Conservation (phyloP, 2,329 filamentous ascomycete species). For the Emericellopsis cladophorae region DNA sequence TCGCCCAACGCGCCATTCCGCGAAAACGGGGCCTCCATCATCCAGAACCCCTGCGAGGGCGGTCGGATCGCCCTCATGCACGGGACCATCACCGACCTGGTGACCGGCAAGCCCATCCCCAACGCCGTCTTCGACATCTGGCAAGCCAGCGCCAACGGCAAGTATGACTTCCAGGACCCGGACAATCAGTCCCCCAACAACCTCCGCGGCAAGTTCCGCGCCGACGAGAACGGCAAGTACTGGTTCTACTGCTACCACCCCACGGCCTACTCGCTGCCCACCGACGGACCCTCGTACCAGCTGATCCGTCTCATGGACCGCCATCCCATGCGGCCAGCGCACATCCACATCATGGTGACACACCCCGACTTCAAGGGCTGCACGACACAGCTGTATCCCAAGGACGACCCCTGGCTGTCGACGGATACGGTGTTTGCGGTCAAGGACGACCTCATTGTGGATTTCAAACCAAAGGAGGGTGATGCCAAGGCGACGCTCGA, state of each 20-base stretch:
- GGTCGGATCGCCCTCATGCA: slow-evolving; percentile 56
- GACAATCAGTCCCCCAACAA: slow-evolving; percentile 61
- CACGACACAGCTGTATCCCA: slow-evolving; percentile 68
- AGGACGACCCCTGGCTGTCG: slow-evolving; percentile 49
- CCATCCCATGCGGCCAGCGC: slow-evolving; percentile 34
- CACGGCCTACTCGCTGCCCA: slow-evolving; percentile 59
- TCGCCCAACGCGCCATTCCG: slow-evolving; percentile 63
- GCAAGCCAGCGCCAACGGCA: slow-evolving; percentile 64
- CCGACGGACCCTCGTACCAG: slow-evolving; percentile 36
- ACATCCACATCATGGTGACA: slow-evolving; percentile 42
- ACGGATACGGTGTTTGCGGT: slow-evolving; percentile 36
- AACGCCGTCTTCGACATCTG: slow-evolving; percentile 65
- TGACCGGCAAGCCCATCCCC: slow-evolving; percentile 53
- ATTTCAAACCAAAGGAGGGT: slow-evolving; percentile 31
- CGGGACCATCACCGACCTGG: slow-evolving; percentile 51
- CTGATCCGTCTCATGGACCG: slow-evolving; percentile 32
- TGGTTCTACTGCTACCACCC: slow-evolving; percentile 66
- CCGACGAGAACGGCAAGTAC: slow-evolving; percentile 57
- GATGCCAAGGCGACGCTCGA: slow-evolving; percentile 23
- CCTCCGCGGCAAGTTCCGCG: slow-evolving; percentile 63
- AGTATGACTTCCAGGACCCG: slow-evolving; percentile 66
- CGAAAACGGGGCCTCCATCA: slow-evolving; percentile 51
- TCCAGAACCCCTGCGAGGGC: slow-evolving; percentile 45
- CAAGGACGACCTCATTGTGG: slow-evolving; percentile 36
- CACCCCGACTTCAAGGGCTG: slow-evolving; percentile 56